Evolutionary conservation across 1,284 basidiomycete genomes (phyloP).

Genomic region (Sporisorium graminicola): DNA sequence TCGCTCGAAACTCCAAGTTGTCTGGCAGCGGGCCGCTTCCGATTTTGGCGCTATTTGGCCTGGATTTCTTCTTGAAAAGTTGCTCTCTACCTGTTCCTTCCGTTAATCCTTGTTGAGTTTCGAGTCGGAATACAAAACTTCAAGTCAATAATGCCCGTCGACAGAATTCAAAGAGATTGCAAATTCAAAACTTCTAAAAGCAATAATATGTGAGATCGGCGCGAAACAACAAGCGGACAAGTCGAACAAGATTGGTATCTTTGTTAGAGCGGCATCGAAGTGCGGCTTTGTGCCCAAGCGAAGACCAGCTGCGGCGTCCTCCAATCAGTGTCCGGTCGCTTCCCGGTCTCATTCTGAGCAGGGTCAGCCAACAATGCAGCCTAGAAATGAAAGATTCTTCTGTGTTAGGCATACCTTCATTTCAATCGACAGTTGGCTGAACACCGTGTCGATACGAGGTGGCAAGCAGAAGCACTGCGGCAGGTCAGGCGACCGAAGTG

Average conservation of each 20-base stretch:
- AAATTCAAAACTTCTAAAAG: not conserved
- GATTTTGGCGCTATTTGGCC: constrained; percentile 8
- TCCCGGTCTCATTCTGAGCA: not conserved
- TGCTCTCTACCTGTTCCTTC: constrained; percentile 15
- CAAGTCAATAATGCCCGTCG: not conserved
- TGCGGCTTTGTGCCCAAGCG: no score
- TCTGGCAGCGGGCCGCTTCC: constrained; percentile 17
- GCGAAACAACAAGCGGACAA: not conserved
- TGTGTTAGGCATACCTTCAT: no score
- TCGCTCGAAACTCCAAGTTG: not conserved
- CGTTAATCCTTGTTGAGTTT: constrained; percentile 11
- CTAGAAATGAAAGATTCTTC: no score
- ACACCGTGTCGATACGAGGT: not conserved
- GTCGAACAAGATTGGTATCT: not conserved
- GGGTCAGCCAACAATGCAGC: not conserved
- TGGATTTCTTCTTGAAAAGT: constrained; percentile 23
- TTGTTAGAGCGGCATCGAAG: constrained; percentile 17
- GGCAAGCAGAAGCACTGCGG: not conserved
- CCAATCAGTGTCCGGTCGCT: constrained; percentile 8
- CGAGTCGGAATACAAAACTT: constrained; percentile 16
- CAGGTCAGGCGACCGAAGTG: not conserved
- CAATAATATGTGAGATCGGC: not conserved
- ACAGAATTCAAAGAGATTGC: not conserved
- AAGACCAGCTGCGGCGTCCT: constrained; percentile 34
- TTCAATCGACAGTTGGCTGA: not conserved